Conservation (phyloP, 306 rosid species). For the Arachis stenosperma region DNA sequence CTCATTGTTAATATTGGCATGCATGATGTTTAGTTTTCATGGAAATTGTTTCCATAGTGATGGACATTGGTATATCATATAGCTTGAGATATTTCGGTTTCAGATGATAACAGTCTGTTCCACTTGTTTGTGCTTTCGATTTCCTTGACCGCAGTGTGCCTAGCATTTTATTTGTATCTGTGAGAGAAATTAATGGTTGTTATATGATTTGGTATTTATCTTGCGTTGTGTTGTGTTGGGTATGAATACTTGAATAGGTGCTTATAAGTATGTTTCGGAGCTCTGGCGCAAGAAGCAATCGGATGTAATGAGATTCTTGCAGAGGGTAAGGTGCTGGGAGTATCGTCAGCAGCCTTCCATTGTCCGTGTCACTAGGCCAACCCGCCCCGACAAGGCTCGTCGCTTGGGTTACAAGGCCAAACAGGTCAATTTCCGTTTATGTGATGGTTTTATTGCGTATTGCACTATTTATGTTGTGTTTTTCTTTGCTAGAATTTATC, state of each 20-base stretch:
- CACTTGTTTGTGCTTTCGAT: too few relatives aligned
- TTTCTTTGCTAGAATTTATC: not conserved
- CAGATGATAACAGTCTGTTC: too few relatives aligned
- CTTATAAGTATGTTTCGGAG: slow-evolving; percentile 88
- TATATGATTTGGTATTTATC: too few relatives aligned
- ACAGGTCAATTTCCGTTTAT: slow-evolving; percentile 51
- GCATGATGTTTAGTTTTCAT: too few relatives aligned
- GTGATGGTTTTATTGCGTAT: too few relatives aligned
- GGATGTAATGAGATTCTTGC: slow-evolving; percentile 83
- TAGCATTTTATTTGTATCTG: not conserved
- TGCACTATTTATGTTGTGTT: too few relatives aligned
- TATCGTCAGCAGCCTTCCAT: slow-evolving; percentile 87
- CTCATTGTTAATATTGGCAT: too few relatives aligned
- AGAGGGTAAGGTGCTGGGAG: slow-evolving; percentile 96
- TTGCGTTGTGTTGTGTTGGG: not conserved
- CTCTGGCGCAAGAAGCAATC: slow-evolving; percentile 92
- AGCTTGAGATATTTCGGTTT: too few relatives aligned
- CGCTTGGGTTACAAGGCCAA: slow-evolving; percentile 90
- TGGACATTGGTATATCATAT: too few relatives aligned
- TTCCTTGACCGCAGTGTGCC: too few relatives aligned
- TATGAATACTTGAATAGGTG: slow-evolving; percentile 47
- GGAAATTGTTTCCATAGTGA: too few relatives aligned
- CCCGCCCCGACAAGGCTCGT: slow-evolving; percentile 90
- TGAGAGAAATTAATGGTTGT: not conserved
- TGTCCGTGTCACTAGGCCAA: slow-evolving; percentile 74